These are phyloP conservation scores for Biscogniauxia mediterranea DNA, from an alignment of 2,329 filamentous ascomycete genomes.

Conservation along the genomic window DNA sequence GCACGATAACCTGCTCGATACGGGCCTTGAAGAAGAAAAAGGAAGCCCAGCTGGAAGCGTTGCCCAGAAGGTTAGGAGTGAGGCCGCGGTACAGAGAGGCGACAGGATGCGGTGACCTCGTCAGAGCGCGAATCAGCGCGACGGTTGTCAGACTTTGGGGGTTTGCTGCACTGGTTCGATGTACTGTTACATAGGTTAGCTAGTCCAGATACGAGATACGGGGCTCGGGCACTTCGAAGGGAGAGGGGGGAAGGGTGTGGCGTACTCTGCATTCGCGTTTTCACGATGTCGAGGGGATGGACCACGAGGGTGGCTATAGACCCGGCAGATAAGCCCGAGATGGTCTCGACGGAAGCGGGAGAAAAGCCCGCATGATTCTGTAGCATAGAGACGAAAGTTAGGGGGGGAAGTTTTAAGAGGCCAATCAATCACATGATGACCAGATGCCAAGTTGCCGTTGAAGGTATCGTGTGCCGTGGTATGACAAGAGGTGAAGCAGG, in stretches of 20 bases:
- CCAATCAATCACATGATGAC: conserved; percentile 8
- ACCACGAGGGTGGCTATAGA: conserved; percentile 81
- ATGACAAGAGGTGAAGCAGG: too few relatives aligned
- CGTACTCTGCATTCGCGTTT: conserved; percentile 88
- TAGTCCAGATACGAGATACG: not conserved
- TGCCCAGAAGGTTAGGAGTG: conserved; percentile 86
- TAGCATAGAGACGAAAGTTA: conserved; percentile 41
- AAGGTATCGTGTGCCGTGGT: not conserved
- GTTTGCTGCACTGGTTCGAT: conserved; percentile 43
- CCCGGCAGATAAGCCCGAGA: conserved; percentile 88
- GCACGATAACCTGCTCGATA: conserved; percentile 47
- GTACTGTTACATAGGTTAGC: conserved; percentile 36
- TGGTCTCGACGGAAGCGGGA: conserved; percentile 78
- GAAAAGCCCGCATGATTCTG: conserved; percentile 60
- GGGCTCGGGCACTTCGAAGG: not conserved
- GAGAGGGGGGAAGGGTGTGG: not conserved
- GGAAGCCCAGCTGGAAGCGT: conserved; percentile 83
- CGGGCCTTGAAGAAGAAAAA: conserved; percentile 80
- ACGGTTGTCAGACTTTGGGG: conserved; percentile 46
- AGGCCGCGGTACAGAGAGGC: conserved; percentile 84
- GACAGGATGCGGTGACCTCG: conserved; percentile 53
- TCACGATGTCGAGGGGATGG: conserved; percentile 92
- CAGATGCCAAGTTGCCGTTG: not conserved
- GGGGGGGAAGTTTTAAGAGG: not conserved
- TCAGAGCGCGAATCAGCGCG: conserved; percentile 50